These are phyloP conservation scores for Gnomoniopsis smithogilvyi DNA, from an alignment of 2,329 filamentous ascomycete genomes.

Conservation along the genomic window DNA sequence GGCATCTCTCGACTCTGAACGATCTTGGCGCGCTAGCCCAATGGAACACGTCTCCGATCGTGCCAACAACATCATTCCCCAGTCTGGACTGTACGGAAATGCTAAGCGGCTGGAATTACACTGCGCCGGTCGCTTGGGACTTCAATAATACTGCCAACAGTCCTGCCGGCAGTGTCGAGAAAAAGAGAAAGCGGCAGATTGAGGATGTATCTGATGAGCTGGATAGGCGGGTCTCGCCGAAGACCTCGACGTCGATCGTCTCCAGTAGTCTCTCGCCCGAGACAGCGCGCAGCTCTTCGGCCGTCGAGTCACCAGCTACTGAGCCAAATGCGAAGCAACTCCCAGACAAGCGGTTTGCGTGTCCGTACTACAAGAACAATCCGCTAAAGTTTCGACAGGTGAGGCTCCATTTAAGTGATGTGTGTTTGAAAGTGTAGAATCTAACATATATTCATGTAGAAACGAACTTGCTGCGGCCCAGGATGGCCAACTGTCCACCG, in stretches of 20 bases:
- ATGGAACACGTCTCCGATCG: slow-evolving; percentile 15
- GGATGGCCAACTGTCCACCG: slow-evolving; percentile 19
- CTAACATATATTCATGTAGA: background rate
- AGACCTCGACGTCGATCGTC: slow-evolving; percentile 3
- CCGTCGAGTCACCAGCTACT: slow-evolving; percentile 7
- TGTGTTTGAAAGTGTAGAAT: too few relatives aligned
- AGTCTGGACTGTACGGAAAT: slow-evolving; percentile 15
- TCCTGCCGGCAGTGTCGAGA: background rate
- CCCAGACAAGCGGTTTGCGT: slow-evolving; percentile 17
- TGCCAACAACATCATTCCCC: background rate
- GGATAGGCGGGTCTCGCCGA: slow-evolving; percentile 13
- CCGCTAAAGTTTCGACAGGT: slow-evolving; percentile 15
- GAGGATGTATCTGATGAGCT: slow-evolving; percentile 3
- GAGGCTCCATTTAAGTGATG: too few relatives aligned
- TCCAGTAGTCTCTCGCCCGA: background rate
- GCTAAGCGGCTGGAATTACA: slow-evolving; percentile 14
- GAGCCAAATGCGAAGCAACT: background rate
- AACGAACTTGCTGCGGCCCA: slow-evolving; percentile 19
- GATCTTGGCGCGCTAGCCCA: slow-evolving; percentile 6
- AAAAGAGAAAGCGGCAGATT: slow-evolving; percentile 12
- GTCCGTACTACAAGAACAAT: slow-evolving; percentile 20
- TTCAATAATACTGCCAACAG: background rate
- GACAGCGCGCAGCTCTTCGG: slow-evolving; percentile 6
- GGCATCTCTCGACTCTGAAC: slow-evolving; percentile 10
- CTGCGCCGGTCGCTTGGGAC: slow-evolving; percentile 14